Base-by-base conservation (phyloP, 495 filamentous ascomycete genomes). In the Neurospora africana region DNA sequence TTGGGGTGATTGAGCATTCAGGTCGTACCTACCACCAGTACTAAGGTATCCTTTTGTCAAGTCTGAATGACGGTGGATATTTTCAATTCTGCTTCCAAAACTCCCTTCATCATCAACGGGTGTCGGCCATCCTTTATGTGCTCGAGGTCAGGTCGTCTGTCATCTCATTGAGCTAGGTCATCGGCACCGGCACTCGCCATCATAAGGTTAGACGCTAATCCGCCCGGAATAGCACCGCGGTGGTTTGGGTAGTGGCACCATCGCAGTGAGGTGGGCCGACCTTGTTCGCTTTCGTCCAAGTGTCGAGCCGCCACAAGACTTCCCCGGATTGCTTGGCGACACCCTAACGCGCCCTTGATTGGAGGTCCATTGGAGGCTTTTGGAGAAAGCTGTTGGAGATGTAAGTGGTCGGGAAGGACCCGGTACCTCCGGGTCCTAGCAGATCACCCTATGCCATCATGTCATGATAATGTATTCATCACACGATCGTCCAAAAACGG, bases 401-500 rank as follows among this genome's bases (percentile, higher is more conserved):
- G 23, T 30, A 17, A 61, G 53, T 65, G 53, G 53, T 19, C 15
- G 30, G 53, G 27, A 65, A 65, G 53, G 53, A 33, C 53, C 53
- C 30, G 27, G 53, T 65, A 65, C 53, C 53, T 61, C 53, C 53
- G 53, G 53, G 53, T 61, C 27, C 53, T 61, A 61, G 53, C 53
- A 61, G 53, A 17, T 65, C 53, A 33, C 3, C 70, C 75, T 74
- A 72, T 70, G 37, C 36, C 38, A 71, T 78, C 78, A 75, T 80
- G 72, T 76, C 76, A 76, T 80, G 72, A 76, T 79, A 76, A 80
- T 80, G 78, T 80, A 79, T 77, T 79, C 71, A 77, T 80, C 78
- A 80, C 77, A 77, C 77, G 78, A 80, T 80, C 72, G 68, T 67
- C 71, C 68, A 9, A 68, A 68, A 58, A 58, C 72, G 65, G 72